phyloP scores from a whole-genome alignment of 495 filamentous ascomycete genomes.

The Xylaria sp. region DNA sequence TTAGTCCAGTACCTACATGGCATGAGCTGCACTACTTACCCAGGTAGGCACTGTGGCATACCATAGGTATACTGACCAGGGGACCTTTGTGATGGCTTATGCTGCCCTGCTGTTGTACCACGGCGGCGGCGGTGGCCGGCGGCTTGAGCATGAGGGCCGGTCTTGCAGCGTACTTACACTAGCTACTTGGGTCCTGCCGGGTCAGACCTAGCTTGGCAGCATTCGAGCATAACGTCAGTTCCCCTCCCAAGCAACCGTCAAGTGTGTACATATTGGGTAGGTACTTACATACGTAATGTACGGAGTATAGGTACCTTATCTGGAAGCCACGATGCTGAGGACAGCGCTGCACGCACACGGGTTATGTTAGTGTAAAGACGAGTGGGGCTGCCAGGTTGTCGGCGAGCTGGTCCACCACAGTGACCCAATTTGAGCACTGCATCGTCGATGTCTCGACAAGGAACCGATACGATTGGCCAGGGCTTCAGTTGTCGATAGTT shows the following conservation, averaged over 20 bases:
- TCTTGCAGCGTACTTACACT: no score
- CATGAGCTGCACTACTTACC: no score
- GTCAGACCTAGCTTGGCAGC: no score
- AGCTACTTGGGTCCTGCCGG: no score
- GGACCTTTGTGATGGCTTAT: neutral
- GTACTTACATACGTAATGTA: neutral
- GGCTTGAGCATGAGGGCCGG: no score
- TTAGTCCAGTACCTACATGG: no score
- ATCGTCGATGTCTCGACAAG: slow-evolving; percentile 6
- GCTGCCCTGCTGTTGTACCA: neutral
- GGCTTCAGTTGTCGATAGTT: neutral
- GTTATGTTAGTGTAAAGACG: neutral
- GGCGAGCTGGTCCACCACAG: neutral
- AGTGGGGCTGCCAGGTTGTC: neutral
- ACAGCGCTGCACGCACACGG: neutral
- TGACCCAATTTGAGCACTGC: neutral
- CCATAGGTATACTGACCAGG: neutral
- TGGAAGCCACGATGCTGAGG: neutral
- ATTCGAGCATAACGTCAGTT: slow-evolving; percentile 2
- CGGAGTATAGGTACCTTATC: no score
- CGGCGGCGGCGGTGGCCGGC: no score
- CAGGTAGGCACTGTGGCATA: no score
- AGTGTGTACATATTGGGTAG: slow-evolving; percentile 1
- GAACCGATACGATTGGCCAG: slow-evolving; percentile 13
- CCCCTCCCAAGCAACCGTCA: neutral